Base-by-base conservation (phyloP, 139 green algal species). In the Volvox reticuliferus region DNA sequence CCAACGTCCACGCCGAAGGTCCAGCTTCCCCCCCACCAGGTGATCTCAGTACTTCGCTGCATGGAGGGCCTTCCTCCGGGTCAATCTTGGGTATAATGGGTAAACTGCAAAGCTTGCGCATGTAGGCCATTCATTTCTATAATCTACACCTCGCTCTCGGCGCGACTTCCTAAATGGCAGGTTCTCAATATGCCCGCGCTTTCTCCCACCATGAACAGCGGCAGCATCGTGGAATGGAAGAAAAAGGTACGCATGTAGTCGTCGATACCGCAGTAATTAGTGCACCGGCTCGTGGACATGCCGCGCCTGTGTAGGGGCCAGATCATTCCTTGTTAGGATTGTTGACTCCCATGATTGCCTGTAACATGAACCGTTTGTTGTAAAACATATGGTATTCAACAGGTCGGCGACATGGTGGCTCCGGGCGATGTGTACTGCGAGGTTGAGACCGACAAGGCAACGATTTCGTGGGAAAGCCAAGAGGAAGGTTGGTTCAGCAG, bases 361-460 rank as follows among this genome's bases (percentile, higher is more conserved):
- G 5, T 9, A 55, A 9, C 44, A 55, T 55, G 44, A 14, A 55
- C 9, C 44, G 5, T 5, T 55, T 55, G 5, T 55, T 55, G 44
- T 55, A 55, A 55, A 55, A 55, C 9, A 55, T 55, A 5, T 9
- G 9, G 9, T 55, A 55, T 55, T 69, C 19, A 22, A 22, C 89
- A 95, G 92, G 90, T 93, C 55, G 94, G 94, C 50, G 94, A 96
- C 50, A 1, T 62, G 5, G 91, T 96, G 13, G 89, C 82, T 9
- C 79, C 94, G 33, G 98, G 98, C 6, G 98, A 99, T 83, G 92
- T 99, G 69, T 95, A 99, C 61, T 97, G 94, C 65, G 98, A 99
- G 87, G 96, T 99, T 32, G 98, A 99, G 94, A 99, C 98, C 2
- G 98, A 99, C 93, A 99, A 99, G 95, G 97, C 98, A 50, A 99